Conservation (phyloP, 495 filamentous ascomycete species). For the Xylaria longipes region DNA sequence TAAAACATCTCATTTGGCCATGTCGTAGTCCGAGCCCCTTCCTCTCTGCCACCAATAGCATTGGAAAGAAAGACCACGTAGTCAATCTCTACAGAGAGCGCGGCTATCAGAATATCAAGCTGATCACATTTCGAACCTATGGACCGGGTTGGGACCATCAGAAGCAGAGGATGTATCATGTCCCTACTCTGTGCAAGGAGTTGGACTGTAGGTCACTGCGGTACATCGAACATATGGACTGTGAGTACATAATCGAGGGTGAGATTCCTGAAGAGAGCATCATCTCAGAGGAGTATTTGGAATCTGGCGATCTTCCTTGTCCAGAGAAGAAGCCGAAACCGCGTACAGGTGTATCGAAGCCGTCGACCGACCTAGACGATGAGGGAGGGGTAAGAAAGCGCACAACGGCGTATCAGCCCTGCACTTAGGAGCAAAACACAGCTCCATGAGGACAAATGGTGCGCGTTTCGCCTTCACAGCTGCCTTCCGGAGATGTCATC, state of each 20-base stretch:
- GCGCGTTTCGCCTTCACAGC: not conserved
- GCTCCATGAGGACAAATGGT: not conserved
- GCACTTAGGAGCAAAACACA: not conserved
- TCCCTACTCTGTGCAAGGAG: not conserved
- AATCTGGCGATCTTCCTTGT: not conserved
- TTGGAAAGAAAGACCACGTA: not conserved
- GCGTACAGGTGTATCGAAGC: not conserved
- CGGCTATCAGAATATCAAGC: not conserved
- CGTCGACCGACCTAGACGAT: not conserved
- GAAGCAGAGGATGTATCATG: not conserved
- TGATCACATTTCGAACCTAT: not conserved
- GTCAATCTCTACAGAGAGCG: not conserved
- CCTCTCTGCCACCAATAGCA: not conserved
- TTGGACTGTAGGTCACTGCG: not conserved
- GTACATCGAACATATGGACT: not conserved
- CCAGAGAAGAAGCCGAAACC: not conserved
- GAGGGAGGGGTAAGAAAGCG: not conserved
- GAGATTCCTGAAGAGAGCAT: not conserved
- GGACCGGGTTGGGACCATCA: not conserved
- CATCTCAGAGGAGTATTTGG: not conserved
- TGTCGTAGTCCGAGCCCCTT: not conserved
- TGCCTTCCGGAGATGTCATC: conserved; percentile 13
- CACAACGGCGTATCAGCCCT: not conserved
- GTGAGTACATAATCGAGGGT: not conserved
- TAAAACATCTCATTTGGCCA: not conserved